Percentiles rank a stretch among this genome's conserved stretches.
These are phyloP conservation scores for Crucibulum laeve DNA, from an alignment of 768 basidiomycete genomes.

Conservation along the genomic window DNA sequence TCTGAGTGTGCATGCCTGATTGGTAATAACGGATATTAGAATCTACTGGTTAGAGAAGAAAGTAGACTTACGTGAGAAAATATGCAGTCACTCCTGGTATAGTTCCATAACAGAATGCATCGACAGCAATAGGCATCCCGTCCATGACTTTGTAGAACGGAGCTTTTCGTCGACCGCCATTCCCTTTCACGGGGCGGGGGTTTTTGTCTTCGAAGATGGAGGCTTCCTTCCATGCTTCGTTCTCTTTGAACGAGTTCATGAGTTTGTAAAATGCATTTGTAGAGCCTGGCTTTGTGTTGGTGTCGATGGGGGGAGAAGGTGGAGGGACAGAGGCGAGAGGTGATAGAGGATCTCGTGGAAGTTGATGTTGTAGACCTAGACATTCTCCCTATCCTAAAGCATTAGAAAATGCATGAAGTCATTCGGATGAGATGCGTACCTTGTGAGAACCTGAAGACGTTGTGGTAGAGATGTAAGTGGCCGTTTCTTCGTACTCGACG, in stretches of 20 bases:
- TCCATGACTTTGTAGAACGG: slow-evolving; percentile 96
- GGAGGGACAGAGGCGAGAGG: too few relatives aligned
- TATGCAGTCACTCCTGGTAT: slow-evolving; percentile 90
- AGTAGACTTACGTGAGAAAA: slow-evolving; percentile 69
- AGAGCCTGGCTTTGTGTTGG: slow-evolving; percentile 10
- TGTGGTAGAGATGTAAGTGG: too few relatives aligned
- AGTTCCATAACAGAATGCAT: slow-evolving; percentile 91
- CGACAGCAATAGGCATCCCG: slow-evolving; percentile 97
- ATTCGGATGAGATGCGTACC: too few relatives aligned
- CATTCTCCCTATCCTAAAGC: too few relatives aligned
- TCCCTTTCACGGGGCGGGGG: slow-evolving; percentile 40
- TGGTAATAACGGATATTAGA: slow-evolving; percentile 8
- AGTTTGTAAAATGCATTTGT: slow-evolving; percentile 69
- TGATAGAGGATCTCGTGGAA: background rate
- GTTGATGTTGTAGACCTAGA: background rate
- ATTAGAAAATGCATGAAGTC: too few relatives aligned
- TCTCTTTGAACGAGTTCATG: slow-evolving; percentile 84
- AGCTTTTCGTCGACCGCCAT: slow-evolving; percentile 61
- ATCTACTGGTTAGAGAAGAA: background rate
- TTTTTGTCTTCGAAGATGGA: slow-evolving; percentile 43
- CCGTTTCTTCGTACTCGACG: background rate
- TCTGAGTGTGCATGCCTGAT: slow-evolving; percentile 93
- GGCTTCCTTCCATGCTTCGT: slow-evolving; percentile 83
- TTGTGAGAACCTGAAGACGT: too few relatives aligned
- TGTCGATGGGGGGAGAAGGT: too few relatives aligned